Conservation (phyloP, 2,329 filamentous ascomycete species). For the Tothia fuscella region DNA sequence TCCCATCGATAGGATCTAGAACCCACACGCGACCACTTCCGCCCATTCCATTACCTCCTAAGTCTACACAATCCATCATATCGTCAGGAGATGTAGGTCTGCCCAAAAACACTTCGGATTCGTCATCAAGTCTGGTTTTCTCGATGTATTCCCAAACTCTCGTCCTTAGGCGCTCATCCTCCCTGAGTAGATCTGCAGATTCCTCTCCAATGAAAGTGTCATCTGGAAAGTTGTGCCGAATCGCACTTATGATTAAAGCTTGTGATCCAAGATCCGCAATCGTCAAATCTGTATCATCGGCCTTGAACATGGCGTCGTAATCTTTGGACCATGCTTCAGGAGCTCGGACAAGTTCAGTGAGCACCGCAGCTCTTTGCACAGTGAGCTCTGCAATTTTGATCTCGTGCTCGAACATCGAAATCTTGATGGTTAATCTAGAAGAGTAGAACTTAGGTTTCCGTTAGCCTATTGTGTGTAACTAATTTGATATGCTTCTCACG, state of each 20-base stretch:
- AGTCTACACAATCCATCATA: constrained; percentile 50
- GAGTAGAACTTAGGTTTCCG: too few relatives aligned
- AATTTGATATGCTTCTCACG: too few relatives aligned
- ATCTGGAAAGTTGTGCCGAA: constrained; percentile 80
- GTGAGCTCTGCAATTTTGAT: constrained; percentile 25
- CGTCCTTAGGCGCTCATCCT: constrained; percentile 55
- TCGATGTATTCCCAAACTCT: constrained; percentile 56
- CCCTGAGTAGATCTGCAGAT: constrained; percentile 68
- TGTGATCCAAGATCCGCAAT: constrained; percentile 98
- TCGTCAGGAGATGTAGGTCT: constrained; percentile 37
- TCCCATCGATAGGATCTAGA: constrained; percentile 54
- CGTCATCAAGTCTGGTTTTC: constrained; percentile 23
- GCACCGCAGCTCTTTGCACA: constrained; percentile 43
- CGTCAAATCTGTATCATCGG: constrained; percentile 79
- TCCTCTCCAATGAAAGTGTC: constrained; percentile 94
- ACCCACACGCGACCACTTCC: constrained; percentile 42
- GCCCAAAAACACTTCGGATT: constrained; percentile 24
- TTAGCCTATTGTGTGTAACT: too few relatives aligned
- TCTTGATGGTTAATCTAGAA: too few relatives aligned
- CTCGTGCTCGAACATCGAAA: constrained; percentile 16
- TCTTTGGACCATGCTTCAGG: constrained; percentile 54
- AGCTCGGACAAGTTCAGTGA: constrained; percentile 46
- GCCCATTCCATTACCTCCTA: constrained; percentile 34
- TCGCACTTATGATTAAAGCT: constrained; percentile 84
- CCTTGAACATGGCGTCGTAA: constrained; percentile 51